These are phyloP conservation scores for Thelephora terrestris DNA, from an alignment of 1,284 basidiomycete genomes.

Conservation along the genomic window DNA sequence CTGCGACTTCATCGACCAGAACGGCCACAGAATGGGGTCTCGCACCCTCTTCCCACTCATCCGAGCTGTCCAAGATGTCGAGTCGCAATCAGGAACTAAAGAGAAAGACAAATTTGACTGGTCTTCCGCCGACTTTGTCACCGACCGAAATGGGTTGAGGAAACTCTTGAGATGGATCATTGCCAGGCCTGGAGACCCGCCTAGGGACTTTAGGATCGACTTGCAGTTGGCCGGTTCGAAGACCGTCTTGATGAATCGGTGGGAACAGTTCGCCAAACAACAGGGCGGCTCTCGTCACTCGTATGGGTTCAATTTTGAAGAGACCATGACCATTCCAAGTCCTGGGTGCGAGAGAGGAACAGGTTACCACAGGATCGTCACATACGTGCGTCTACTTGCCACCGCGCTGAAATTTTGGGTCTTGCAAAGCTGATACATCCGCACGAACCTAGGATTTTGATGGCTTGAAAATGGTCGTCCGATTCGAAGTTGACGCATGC, in stretches of 20 bases:
- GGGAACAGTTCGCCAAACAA: conserved; percentile 30
- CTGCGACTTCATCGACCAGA: conserved; percentile 36
- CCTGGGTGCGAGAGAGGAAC: conserved; percentile 31
- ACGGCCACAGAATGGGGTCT: conserved; percentile 32
- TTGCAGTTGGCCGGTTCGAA: conserved; percentile 39
- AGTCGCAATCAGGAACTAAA: not conserved
- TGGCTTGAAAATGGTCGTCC: conserved; percentile 38
- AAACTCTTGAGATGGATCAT: conserved; percentile 45
- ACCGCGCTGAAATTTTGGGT: not conserved
- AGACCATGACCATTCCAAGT: conserved; percentile 32
- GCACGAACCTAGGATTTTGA: conserved; percentile 40
- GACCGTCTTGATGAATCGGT: conserved; percentile 44
- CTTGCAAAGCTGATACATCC: not conserved
- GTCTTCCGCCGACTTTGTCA: conserved; percentile 40
- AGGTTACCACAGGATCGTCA: conserved; percentile 44
- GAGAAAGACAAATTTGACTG: conserved; percentile 34
- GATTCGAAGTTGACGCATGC: conserved; percentile 40
- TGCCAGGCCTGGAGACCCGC: conserved; percentile 12
- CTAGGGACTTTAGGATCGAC: conserved; percentile 46
- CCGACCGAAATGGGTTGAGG: conserved; percentile 46
- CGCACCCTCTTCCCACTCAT: conserved; percentile 37
- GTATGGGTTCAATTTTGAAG: conserved; percentile 42
- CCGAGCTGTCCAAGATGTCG: conserved; percentile 31
- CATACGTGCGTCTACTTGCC: conserved; percentile 30
- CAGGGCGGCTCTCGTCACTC: conserved; percentile 7